Conservation (phyloP, 805 yeast species). For the Kluyveromyces siamensis region DNA sequence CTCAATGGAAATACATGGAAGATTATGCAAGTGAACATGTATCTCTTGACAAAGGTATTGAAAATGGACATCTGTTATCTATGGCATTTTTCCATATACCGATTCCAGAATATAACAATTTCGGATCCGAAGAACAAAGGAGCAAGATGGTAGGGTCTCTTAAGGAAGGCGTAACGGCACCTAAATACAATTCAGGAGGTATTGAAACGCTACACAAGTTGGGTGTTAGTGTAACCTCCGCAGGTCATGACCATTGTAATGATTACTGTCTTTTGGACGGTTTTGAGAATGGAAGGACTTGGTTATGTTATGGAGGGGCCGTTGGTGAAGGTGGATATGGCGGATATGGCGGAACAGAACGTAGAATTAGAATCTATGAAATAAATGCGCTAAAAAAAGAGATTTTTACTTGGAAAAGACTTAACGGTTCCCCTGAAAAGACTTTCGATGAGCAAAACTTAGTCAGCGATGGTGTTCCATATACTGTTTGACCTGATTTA, state of each 20-base stretch:
- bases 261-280: conserved; percentile 72
- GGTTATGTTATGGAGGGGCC: conserved; percentile 94
- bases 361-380: conserved; percentile 69
- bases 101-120: conserved; percentile 66
- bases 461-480: conserved; percentile 36
- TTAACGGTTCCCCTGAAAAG: conserved; percentile 44
- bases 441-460: conserved; percentile 43
- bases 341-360: conserved; percentile 80
- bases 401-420: conserved; percentile 60
- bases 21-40: conserved; percentile 25
- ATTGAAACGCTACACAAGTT: conserved; percentile 47
- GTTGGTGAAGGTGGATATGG: conserved; percentile 95
- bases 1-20: conserved; percentile 54
- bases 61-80: conserved; percentile 39
- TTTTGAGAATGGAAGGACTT: conserved; percentile 35
- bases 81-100: conserved; percentile 97
- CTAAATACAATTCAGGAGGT: conserved; percentile 60
- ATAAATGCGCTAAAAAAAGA: conserved; percentile 41
- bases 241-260: conserved; percentile 95
- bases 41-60: conserved; percentile 27
- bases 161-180: conserved; percentile 74
- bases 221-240: conserved; percentile 67
- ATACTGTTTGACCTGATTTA: conserved; percentile 22
- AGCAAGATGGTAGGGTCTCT: conserved; percentile 45
- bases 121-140: conserved; percentile 19